Conservation (phyloP, 2,329 filamentous ascomycete genomes). For the Tolypocladium cylindrosporum region DNA sequence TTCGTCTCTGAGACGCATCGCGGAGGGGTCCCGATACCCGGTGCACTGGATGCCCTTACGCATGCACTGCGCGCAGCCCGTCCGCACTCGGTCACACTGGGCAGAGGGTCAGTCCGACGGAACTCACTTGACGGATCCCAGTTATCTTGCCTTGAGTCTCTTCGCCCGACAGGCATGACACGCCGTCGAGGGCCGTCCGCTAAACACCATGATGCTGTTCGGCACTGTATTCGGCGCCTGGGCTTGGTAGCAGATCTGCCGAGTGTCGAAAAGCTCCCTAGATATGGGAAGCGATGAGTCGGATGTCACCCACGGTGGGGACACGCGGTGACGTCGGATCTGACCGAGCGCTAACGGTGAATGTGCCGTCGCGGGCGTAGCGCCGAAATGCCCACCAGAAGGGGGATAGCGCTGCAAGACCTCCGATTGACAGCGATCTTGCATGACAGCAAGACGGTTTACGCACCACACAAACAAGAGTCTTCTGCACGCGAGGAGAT, state of each 20-base stretch:
- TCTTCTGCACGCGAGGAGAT: no score
- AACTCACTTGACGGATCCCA: not conserved
- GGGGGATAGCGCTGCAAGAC: not conserved
- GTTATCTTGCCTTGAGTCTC: slow-evolving; percentile 12
- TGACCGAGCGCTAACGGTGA: no score
- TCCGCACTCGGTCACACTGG: slow-evolving; percentile 15
- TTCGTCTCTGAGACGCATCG: slow-evolving; percentile 15
- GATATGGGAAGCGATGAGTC: not conserved
- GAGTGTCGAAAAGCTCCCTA: no score
- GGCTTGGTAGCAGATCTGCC: no score
- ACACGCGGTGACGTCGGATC: not conserved
- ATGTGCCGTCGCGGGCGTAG: not conserved
- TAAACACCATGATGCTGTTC: slow-evolving; percentile 13
- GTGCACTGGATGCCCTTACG: slow-evolving; percentile 14
- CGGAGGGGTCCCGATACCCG: slow-evolving; percentile 14
- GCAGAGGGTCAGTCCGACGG: not conserved
- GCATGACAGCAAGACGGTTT: no score
- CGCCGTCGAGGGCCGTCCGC: slow-evolving; percentile 16
- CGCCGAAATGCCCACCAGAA: slow-evolving; percentile 9
- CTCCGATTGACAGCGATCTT: no score
- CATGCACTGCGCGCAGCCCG: slow-evolving; percentile 15
- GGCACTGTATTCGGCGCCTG: not conserved
- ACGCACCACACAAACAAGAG: not conserved
- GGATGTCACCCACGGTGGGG: no score
- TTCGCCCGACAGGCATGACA: slow-evolving; percentile 15